Evolutionary conservation across 768 basidiomycete species (phyloP), one percentile per base, ranked within the genome.

Genomic region (Boletus sp.): DNA sequence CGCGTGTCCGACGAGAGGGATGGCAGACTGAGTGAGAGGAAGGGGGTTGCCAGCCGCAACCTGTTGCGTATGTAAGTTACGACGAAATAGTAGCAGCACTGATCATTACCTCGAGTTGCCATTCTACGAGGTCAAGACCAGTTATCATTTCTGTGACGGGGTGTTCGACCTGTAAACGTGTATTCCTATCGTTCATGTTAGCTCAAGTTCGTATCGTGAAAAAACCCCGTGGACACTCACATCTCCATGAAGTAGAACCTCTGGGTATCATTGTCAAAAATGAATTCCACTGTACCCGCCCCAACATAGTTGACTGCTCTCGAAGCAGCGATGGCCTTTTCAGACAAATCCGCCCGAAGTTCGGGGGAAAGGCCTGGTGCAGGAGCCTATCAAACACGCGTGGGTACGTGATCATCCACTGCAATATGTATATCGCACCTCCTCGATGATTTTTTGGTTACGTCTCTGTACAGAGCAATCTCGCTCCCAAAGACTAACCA

Each of bases 181-280:
- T 91, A 62, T 92, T 92, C 90, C 88, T 90, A 39, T 9, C 32
- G 25, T 53, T 3, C 21, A 21, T 9, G 38, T 59, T 17, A 50
- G 47, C 25, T 39, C 25, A 5, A n/a, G 23, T 15, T 21, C 25
- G 11, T 25, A 17, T 30, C 43, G 29, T 0, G 19, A 48, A 34
- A 10, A 48, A 34, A 10, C 17, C 2, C 33, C 13, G 11, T 13
- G 11, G 43, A 23, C 25, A 65, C 86, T 49, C 60, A 86, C 91
- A 96, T 96, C 72, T 97, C 94, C 93, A 95, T 95, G 67, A 97
- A 97, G 65, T 86, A 97, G 70, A 96, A 96, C 55, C 83, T 78
- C 52, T 82, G 72, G 8, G 88, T 90, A 67, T 94, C 88, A 57
- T 92, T 94, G 68, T 98, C 94, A 59, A 96, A 93, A 59, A 98